Evolutionary conservation across 805 yeast species (phyloP), one percentile per base, ranked within the genome.

Genomic region (Kazachstania martiniae): DNA sequence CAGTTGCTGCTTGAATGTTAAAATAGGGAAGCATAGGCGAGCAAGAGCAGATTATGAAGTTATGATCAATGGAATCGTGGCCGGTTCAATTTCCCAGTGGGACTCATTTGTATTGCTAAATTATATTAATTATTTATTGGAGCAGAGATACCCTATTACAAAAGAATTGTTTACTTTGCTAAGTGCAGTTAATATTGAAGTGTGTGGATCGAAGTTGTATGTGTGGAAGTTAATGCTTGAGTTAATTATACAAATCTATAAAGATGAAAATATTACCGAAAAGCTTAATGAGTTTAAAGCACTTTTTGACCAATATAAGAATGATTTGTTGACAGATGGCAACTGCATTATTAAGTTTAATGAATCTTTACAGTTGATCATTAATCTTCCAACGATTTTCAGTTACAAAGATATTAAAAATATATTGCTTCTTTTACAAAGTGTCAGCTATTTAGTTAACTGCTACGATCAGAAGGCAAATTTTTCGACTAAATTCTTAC

Each of bases 401-500:
- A 36, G 42, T 17, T 52, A 51, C 22, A 42, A 42, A 24, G 51
- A 53, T 32, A 29, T 51, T 30, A 56, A 54, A 32, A 45, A 45
- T 18, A 13, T 54, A 3, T 29, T 56, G 12, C 28, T 54, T 6
- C 35, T 56, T 7, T 37, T 54, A 13, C 61, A 56, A 36, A 52
- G 59, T 37, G 46, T 53, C 7, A 51, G 58, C 36, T 56, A 47
- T 31, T 31, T 56, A 22, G 47, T 49, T 3, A 56, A 54, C 28
- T 54, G 58, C 21, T 47, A 51, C 27, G 59, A 56, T 35, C 41
- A 42, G 19, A 44, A 41, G 23, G 46, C 54, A 3, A 50, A 51
- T 32, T 54, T 53, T 33, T 51, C 58, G 0, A 38, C 38, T 6
- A 48, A 39, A 30, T 54, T 51, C 27, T 31, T 54, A 25, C 57